Conservation (phyloP, 2,329 filamentous ascomycete genomes). For the Colletotrichum sp. region DNA sequence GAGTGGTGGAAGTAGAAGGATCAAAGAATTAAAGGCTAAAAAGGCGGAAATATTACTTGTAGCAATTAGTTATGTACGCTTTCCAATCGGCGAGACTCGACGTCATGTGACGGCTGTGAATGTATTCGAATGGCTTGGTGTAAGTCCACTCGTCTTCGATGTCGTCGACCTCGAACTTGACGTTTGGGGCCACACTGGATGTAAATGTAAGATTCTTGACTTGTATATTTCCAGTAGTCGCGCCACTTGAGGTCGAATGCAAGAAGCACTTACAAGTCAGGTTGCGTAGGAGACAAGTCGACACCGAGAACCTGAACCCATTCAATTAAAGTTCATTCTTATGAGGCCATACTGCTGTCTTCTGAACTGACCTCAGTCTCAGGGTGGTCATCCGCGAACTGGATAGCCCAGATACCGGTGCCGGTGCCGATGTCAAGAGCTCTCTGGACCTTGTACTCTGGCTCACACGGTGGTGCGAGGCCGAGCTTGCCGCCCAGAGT, state of each 20-base stretch:
- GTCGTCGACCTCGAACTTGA: conserved; percentile 61
- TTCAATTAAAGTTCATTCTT: background rate
- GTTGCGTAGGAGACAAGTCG: background rate
- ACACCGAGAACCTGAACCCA: background rate
- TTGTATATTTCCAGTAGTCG: background rate
- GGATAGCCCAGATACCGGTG: conserved; percentile 37
- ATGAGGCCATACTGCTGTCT: conserved; percentile 32
- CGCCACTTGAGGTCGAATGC: background rate
- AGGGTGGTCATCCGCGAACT: conserved; percentile 38
- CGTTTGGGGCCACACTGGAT: conserved; percentile 53
- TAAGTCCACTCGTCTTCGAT: conserved; percentile 56
- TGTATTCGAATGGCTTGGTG: conserved; percentile 56
- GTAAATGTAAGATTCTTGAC: background rate
- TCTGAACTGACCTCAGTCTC: conserved; percentile 27
- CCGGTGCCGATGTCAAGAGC: conserved; percentile 31
- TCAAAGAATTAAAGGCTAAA: accelerated
- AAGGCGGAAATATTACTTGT: background rate
- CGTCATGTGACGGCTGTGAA: conserved; percentile 48
- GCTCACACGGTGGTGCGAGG: conserved; percentile 10
- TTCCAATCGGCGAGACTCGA: background rate
- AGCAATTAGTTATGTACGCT: background rate
- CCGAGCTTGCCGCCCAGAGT: conserved; percentile 35
- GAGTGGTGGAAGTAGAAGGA: background rate
- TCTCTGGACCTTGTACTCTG: conserved; percentile 21
- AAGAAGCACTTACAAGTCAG: background rate